A percentile compares a stretch with the other conserved stretches of the same genome.
phyloP scores from a whole-genome alignment of 164 flowering plant genomes.

The Tinospora cordifolia region DNA sequence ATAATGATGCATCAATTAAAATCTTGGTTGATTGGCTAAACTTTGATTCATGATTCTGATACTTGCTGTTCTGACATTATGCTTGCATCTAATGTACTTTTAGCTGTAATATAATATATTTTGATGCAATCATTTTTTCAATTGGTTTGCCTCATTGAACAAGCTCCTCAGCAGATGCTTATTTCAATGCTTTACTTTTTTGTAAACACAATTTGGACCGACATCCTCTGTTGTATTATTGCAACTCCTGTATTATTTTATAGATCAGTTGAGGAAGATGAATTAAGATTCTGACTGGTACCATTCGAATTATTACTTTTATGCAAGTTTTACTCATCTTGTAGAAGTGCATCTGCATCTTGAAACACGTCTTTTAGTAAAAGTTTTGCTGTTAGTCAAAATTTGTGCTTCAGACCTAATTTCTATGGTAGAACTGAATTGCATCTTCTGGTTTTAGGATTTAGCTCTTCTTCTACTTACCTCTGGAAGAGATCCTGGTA shows the following conservation, averaged over 20 bases:
- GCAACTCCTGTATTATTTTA: neutral
- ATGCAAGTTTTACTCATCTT: neutral
- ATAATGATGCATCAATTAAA: too few relatives aligned
- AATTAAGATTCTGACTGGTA: neutral
- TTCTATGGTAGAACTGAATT: neutral
- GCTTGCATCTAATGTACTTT: too few relatives aligned
- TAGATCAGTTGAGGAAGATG: neutral
- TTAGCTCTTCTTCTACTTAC: constrained; percentile 77
- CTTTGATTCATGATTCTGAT: too few relatives aligned
- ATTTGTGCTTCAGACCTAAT: neutral
- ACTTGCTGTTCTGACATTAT: neutral
- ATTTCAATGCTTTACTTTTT: too few relatives aligned
- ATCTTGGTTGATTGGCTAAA: too few relatives aligned
- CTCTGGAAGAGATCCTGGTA: constrained; percentile 97
- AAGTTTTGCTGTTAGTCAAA: neutral
- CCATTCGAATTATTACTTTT: neutral
- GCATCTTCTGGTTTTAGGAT: constrained; percentile 32
- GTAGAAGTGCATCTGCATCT: neutral
- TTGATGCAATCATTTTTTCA: too few relatives aligned
- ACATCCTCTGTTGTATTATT: neutral
- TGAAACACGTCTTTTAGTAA: neutral
- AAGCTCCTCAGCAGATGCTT: too few relatives aligned
- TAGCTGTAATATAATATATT: too few relatives aligned
- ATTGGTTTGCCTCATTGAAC: too few relatives aligned
- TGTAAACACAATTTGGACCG: neutral